phyloP scores from a whole-genome alignment of 257 asterid genomes.

The Przewalskia tangutica region DNA sequence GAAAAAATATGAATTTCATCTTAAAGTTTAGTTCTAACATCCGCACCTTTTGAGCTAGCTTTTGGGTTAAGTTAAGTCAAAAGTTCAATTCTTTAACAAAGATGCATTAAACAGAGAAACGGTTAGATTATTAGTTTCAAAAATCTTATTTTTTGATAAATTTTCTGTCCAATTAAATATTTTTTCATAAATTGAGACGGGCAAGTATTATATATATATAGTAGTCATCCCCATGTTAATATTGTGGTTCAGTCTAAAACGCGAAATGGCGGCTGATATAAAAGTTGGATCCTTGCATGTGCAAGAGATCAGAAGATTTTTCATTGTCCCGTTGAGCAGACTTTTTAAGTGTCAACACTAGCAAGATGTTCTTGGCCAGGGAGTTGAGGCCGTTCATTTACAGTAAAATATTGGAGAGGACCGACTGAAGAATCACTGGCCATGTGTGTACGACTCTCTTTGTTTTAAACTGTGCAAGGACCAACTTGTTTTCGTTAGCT shows the following conservation, averaged over 20 bases:
- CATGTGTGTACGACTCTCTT: not conserved
- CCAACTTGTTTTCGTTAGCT: not conserved
- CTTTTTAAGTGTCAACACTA: not conserved
- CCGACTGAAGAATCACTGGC: not conserved
- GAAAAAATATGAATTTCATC: too few species aligned
- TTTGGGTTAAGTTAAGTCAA: too few species aligned
- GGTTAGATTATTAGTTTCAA: too few species aligned
- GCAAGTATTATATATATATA: too few species aligned
- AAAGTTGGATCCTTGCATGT: not conserved
- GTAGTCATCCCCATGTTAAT: not conserved
- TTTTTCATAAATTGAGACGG: too few species aligned
- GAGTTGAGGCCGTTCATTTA: conserved; percentile 5
- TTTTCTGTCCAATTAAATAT: too few species aligned
- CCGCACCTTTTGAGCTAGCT: too few species aligned
- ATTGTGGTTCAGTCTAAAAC: not conserved
- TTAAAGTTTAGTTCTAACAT: too few species aligned
- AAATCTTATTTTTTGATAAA: too few species aligned
- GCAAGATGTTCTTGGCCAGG: not conserved
- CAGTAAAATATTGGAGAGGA: not conserved
- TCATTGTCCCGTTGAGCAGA: not conserved
- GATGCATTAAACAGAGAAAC: too few species aligned
- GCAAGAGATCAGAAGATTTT: not conserved
- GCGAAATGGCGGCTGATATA: not conserved
- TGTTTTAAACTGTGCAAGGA: not conserved
- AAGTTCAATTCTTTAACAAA: too few species aligned